A percentile compares a stretch with the other conserved stretches of the same genome.
These are phyloP conservation scores for Metschnikowia kofuensis DNA, from an alignment of 805 yeast genomes.

Conservation along the genomic window DNA sequence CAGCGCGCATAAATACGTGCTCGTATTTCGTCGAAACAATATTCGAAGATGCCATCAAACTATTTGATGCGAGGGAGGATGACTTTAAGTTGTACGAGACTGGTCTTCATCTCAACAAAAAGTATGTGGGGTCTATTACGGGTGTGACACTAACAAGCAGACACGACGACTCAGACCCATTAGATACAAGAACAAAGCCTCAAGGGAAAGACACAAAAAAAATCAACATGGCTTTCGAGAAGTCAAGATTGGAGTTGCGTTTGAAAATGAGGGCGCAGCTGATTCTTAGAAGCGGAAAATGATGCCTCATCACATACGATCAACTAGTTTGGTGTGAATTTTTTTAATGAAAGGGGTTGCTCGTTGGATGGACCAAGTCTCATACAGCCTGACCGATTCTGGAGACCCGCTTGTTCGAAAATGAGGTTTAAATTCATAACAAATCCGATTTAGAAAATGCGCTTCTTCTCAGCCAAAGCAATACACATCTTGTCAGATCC, in stretches of 20 bases:
- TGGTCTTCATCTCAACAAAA: slow-evolving; percentile 41
- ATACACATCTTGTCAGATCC: too few relatives aligned
- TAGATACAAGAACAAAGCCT: slow-evolving; percentile 6
- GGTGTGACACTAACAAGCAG: not conserved
- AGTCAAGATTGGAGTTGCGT: slow-evolving; percentile 44
- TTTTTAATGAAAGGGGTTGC: too few relatives aligned
- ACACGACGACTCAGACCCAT: not conserved
- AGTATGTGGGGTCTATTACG: slow-evolving; percentile 30
- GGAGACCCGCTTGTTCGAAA: too few relatives aligned
- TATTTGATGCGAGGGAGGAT: slow-evolving; percentile 31
- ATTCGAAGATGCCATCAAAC: slow-evolving; percentile 32
- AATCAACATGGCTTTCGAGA: slow-evolving; percentile 42
- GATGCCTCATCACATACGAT: too few relatives aligned
- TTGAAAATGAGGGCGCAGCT: slow-evolving; percentile 41
- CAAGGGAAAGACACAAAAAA: slow-evolving; percentile 24
- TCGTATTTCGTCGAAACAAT: slow-evolving; percentile 24
- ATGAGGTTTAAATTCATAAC: too few relatives aligned
- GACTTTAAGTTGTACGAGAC: slow-evolving; percentile 37
- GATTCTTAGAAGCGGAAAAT: slow-evolving; percentile 2
- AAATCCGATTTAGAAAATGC: too few relatives aligned
- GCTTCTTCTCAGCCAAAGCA: too few relatives aligned
- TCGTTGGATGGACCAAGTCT: too few relatives aligned
- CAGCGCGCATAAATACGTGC: slow-evolving; percentile 12
- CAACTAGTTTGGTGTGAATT: too few relatives aligned
- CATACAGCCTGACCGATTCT: too few relatives aligned